Evolutionary conservation across 495 filamentous ascomycete genomes (phyloP).

Genomic region (Neurospora sp.): DNA sequence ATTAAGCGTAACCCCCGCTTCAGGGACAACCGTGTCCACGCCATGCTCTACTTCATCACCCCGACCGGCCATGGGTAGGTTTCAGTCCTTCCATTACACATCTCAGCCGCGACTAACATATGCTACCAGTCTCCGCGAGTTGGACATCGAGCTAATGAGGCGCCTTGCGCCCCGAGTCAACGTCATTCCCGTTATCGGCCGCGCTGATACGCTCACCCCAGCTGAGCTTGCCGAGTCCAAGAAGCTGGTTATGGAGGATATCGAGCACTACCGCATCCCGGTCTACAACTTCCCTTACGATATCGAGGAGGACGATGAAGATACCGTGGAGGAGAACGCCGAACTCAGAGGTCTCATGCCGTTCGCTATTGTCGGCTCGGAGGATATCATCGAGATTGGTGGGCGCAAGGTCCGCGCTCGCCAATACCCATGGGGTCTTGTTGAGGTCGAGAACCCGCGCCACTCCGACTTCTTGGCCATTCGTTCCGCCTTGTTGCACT

Average conservation of each 20-base stretch:
- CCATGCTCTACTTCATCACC: slow-evolving; percentile 97
- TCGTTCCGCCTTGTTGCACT: slow-evolving; percentile 90
- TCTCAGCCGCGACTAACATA: slow-evolving; percentile 13
- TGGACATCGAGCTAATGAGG: slow-evolving; percentile 99
- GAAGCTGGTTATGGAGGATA: slow-evolving; percentile 99
- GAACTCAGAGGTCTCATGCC: slow-evolving; percentile 96
- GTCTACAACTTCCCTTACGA: slow-evolving; percentile 99
- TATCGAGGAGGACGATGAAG: slow-evolving; percentile 98
- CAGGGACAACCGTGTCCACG: slow-evolving; percentile 97
- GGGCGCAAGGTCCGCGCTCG: slow-evolving; percentile 84
- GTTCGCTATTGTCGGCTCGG: slow-evolving; percentile 95
- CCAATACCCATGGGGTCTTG: slow-evolving; percentile 98
- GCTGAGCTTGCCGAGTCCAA: slow-evolving; percentile 96
- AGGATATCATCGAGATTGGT: slow-evolving; percentile 88
- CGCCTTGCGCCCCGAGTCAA: slow-evolving; percentile 96
- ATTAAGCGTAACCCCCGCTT: slow-evolving; percentile 99
- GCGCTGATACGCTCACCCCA: slow-evolving; percentile 94
- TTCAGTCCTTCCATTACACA: background rate
- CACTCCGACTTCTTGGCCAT: slow-evolving; percentile 98
- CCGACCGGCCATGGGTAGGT: slow-evolving; percentile 89
- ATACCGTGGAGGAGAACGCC: slow-evolving; percentile 97
- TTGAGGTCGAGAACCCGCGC: slow-evolving; percentile 97
- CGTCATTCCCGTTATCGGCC: slow-evolving; percentile 97
- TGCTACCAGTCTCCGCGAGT: slow-evolving; percentile 70
- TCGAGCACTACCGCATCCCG: slow-evolving; percentile 98